Conservation (phyloP, 192 early-diverging fungal species). For the Coemansia umbellata region DNA sequence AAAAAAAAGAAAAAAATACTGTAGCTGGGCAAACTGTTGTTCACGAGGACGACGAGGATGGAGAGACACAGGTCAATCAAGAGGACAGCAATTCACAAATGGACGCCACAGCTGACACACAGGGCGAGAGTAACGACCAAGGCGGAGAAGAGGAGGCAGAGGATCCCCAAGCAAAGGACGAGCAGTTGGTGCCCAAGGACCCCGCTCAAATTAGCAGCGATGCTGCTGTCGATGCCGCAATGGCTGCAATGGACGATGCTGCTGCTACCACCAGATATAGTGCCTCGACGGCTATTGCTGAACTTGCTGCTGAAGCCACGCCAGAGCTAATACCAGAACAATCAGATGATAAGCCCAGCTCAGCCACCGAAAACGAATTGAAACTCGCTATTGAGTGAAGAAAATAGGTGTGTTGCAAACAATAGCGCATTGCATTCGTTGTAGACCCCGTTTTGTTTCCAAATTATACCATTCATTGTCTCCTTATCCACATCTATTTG, state of each 20-base stretch:
- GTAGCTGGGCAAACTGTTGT: constrained; percentile 49
- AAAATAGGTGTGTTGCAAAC: no score
- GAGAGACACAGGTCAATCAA: background rate
- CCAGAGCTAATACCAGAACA: background rate
- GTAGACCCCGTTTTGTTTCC: no score
- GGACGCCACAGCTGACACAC: background rate
- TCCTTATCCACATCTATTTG: no score
- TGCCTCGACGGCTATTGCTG: constrained; percentile 2
- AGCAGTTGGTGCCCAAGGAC: background rate
- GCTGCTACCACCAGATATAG: constrained; percentile 28
- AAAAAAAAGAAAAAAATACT: no score
- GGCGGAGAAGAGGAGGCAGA: background rate
- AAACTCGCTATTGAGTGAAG: no score
- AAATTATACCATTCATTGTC: no score
- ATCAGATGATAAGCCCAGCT: no score
- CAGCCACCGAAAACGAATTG: no score
- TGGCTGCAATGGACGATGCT: constrained; percentile 11
- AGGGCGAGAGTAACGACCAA: background rate
- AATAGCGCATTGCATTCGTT: no score
- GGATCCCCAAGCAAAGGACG: background rate
- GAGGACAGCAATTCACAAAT: no score
- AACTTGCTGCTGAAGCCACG: constrained; percentile 8
- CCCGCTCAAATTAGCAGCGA: background rate
- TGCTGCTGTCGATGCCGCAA: constrained; percentile 7
- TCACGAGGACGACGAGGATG: constrained; percentile 44